Evolutionary conservation across 805 yeast genomes (phyloP), one percentile per base, ranked within the genome.

Genomic region (Ogataea pini): DNA sequence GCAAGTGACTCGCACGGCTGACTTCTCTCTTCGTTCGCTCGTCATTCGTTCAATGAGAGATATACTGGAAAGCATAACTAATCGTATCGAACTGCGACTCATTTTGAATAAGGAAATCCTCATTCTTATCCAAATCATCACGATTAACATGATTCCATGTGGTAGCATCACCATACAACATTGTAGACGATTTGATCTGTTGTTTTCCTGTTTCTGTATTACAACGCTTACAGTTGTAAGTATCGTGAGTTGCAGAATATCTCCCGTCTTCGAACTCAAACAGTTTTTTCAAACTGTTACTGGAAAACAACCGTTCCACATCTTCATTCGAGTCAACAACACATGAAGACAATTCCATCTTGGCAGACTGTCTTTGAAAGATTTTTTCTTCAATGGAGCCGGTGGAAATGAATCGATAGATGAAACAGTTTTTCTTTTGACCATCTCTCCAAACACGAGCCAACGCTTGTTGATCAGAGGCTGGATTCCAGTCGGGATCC

Each of bases 371-470:
- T 46, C 99, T 74, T 70, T 94, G 99, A 68, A 87, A 89, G 28
- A 94, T 94, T 67, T 94, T 94, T 61, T 92, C 99, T 61, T 92
- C 99, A 46, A 92, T 94, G 1, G 96, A 82, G 10, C 99, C 99
- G 0, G 98, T 90, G 6, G 95, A 79, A 48, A 92, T 91, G 58
- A 94, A 91, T 57, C 99, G 75, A 67, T 94, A 94, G 34, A 92
- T 94, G 61, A 86, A 92, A 71, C 99, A 94, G 65, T 88, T 96
- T 67, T 92, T 94, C 75, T 88, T 92, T 63, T 92, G 99, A 0
- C 99, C 99, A 70, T 94, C 99, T 75, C 99, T 83, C 98, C 98
- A 94, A 4, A 94, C 96, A 67, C 99, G 79, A 0, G 98, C 98
- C 52, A 94, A 73, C 0, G 98, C 98, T 69, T 92, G 99, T 65